Conservation (phyloP, 257 asterid genomes). For the Coffea eugenioides region DNA sequence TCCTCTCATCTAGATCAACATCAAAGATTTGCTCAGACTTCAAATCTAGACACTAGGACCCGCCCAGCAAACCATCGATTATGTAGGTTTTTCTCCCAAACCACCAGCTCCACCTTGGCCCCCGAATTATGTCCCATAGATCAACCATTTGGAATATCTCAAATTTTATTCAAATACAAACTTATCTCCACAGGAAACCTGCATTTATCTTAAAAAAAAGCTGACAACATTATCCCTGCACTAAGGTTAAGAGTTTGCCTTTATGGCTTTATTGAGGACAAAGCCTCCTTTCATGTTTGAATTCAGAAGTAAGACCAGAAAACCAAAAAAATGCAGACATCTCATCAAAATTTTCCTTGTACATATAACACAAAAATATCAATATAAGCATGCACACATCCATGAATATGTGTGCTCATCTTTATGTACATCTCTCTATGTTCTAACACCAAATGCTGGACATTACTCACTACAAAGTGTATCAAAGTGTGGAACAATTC, state of each 20-base stretch:
- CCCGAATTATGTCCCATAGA: background rate
- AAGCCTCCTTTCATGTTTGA: no score
- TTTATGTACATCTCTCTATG: background rate
- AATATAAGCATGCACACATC: background rate
- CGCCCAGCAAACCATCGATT: no score
- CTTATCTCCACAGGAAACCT: background rate
- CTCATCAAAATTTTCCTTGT: no score
- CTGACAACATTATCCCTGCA: background rate
- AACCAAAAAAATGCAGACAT: background rate
- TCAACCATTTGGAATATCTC: background rate
- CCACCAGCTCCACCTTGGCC: no score
- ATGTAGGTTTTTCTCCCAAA: no score
- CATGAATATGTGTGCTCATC: background rate
- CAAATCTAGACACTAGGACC: no score
- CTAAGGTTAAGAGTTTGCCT: background rate
- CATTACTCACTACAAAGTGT: background rate
- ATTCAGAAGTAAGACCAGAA: no score
- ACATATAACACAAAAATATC: background rate
- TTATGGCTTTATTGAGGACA: no score
- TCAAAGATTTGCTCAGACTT: no score
- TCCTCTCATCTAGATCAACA: no score
- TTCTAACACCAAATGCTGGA: background rate
- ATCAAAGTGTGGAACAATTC: background rate
- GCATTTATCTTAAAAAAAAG: background rate
- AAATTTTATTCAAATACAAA: no score